phyloP scores from a whole-genome alignment of 176 grass and related monocot genomes.

The Rhipidocladum racemiflorum region DNA sequence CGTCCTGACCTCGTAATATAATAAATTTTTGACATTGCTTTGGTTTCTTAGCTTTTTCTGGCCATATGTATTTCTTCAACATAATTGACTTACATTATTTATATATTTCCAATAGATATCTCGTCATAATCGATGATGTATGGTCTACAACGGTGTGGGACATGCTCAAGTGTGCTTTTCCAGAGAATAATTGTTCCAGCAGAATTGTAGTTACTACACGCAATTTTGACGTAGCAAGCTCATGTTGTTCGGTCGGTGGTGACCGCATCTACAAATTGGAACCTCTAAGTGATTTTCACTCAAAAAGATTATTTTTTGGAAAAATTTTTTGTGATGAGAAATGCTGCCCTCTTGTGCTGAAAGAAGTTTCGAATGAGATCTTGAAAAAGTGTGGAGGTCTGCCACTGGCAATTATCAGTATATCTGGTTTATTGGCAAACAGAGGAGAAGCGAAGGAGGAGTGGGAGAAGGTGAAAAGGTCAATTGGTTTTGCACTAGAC shows the following conservation, averaged over 20 bases:
- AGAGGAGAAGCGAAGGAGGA: not conserved
- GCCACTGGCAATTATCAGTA: not conserved
- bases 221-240: not conserved
- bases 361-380: not conserved
- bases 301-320: not conserved
- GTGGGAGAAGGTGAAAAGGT: conserved; percentile 9
- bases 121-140: not conserved
- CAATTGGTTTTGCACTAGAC: not conserved
- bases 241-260: not conserved
- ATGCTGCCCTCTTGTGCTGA: not conserved
- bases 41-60: too few species aligned
- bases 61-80: too few species aligned
- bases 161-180: too few species aligned
- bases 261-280: not conserved
- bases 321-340: not conserved
- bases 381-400: not conserved
- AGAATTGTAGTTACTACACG: conserved; percentile 4
- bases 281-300: not conserved
- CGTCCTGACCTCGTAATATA: too few species aligned
- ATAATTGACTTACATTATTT: too few species aligned
- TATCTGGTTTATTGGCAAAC: not conserved
- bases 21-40: too few species aligned
- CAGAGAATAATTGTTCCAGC: not conserved
- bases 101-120: too few species aligned
- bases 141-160: not conserved